Evolutionary conservation across 2,329 filamentous ascomycete species (phyloP).

Genomic region (Scopulariopsis brevicaulis): DNA sequence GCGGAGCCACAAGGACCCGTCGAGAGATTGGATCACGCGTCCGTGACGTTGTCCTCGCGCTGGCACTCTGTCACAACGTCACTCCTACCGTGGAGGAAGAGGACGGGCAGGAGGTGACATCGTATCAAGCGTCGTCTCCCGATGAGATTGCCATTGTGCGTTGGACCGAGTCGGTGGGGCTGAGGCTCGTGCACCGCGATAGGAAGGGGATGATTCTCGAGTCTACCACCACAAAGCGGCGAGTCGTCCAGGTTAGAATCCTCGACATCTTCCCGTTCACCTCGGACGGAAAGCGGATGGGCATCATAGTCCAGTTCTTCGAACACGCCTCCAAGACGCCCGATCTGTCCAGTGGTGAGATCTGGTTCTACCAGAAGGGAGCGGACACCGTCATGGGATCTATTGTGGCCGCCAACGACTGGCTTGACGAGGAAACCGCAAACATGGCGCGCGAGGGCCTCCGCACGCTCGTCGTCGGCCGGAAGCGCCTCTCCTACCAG

Average conservation of each 20-base stretch:
- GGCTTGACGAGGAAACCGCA: conserved; percentile 97
- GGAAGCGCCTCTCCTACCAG: conserved; percentile 67
- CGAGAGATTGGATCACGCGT: conserved; percentile 91
- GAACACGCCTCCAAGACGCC: conserved; percentile 37
- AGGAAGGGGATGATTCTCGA: conserved; percentile 76
- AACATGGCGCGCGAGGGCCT: conserved; percentile 98
- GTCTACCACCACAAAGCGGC: conserved; percentile 59
- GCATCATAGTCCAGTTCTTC: conserved; percentile 83
- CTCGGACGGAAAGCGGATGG: conserved; percentile 96
- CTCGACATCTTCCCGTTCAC: conserved; percentile 96
- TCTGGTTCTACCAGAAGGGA: conserved; percentile 98
- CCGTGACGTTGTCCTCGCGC: conserved; percentile 80
- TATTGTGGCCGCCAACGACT: conserved; percentile 93
- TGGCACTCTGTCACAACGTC: conserved; percentile 94
- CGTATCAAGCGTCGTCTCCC: conserved; percentile 92
- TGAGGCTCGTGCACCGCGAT: conserved; percentile 76
- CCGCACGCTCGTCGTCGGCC: conserved; percentile 87
- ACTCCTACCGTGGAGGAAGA: conserved; percentile 74
- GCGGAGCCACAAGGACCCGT: conserved; percentile 64
- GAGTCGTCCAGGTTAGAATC: conserved; percentile 76
- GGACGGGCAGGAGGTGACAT: conserved; percentile 63
- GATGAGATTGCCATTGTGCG: conserved; percentile 97
- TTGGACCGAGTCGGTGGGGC: conserved; percentile 87
- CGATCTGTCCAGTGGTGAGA: conserved; percentile 54
- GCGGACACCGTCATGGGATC: conserved; percentile 97